Evolutionary conservation across 2,329 filamentous ascomycete species (phyloP).

Genomic region (Colletotrichum sp.): DNA sequence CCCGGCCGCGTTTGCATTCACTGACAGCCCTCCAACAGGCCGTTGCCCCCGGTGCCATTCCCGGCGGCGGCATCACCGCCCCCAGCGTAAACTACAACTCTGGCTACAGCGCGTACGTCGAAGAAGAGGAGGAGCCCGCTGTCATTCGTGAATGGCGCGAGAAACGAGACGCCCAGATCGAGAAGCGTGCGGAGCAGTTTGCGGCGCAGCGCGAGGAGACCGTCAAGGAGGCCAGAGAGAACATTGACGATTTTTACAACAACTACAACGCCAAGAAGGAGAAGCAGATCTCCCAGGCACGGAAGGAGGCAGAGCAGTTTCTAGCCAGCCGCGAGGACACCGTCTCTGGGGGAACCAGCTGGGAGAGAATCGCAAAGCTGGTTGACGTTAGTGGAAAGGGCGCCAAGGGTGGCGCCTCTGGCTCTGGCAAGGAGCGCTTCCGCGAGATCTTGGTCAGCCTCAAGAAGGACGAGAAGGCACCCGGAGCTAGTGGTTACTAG

Average conservation of each 20-base stretch:
- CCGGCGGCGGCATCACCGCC: conserved; percentile 82
- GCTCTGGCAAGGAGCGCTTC: conserved; percentile 95
- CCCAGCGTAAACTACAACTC: conserved; percentile 68
- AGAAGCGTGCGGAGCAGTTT: conserved; percentile 85
- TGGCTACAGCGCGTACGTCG: conserved; percentile 60
- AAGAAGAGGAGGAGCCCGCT: conserved; percentile 81
- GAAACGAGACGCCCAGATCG: conserved; percentile 80
- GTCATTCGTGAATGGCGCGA: conserved; percentile 93
- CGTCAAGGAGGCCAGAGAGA: conserved; percentile 85
- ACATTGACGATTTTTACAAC: conserved; percentile 99
- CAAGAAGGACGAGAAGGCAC: conserved; percentile 90
- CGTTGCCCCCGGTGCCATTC: conserved; percentile 76
- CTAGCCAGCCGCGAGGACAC: conserved; percentile 89
- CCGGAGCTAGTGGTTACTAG: conserved; percentile 68
- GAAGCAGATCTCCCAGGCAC: conserved; percentile 86
- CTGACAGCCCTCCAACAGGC: conserved; percentile 47
- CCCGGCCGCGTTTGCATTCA: not conserved
- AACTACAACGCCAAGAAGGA: conserved; percentile 99
- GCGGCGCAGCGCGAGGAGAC: conserved; percentile 83
- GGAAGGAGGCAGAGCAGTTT: conserved; percentile 93
- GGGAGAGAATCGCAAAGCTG: conserved; percentile 97
- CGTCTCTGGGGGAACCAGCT: conserved; percentile 92
- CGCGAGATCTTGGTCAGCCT: conserved; percentile 86
- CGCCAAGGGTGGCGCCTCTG: conserved; percentile 80
- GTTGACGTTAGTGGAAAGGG: conserved; percentile 98